Base-by-base conservation (phyloP, 2,329 filamentous ascomycete species). In the Blastomyces emzantsi region DNA sequence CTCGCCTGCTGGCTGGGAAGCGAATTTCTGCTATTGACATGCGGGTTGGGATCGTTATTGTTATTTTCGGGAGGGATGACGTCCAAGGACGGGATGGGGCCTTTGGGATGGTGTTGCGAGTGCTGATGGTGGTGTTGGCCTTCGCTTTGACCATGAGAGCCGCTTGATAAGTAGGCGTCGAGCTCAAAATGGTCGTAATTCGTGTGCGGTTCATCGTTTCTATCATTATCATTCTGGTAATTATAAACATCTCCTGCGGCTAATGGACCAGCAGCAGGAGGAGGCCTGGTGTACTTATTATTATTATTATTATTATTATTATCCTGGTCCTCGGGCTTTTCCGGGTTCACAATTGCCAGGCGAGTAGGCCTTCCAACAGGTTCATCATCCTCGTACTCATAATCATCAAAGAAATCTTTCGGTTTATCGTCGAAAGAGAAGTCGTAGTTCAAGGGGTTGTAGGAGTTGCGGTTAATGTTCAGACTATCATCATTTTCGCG, bases 1-100 rank as follows among this genome's bases (percentile, higher is more conserved):
- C 68, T 69, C 43, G 66, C 64, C 63, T 75, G 71, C 57, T 73
- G 73, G 62, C 70, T 73, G 43, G 73, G 70, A 41, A 74, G 69
- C 13, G 72, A 68, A 25, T 73, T 73, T 39, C 67, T 69, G 25
- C 69, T 72, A 56, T 64, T 66, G 28, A 66, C 30, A 66, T 33
- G 63, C 52, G 63, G 62, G 43, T 43, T 57, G 56, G 65, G 11
- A 47, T 36, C 15, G 2, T 13, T 30, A 36, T 49, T 25, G 19
- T 28, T 33, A 19, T 60, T 47, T 49, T 60, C 58, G 17, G 41
- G 58, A 15, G 54, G 68, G 65, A 39, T 63, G n/a, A 55, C 51
- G 30, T 30, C 58, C 11, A 58, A 25, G 11, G 64, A 61, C n/a
- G 65, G 61, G 60, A 64, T 55, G 43, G 66, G 60, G 45, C 17